Percentiles rank a stretch among this genome's conserved stretches.
Conservation (phyloP, 768 basidiomycete genomes). For the Cantharellus cinnabarinus region DNA sequence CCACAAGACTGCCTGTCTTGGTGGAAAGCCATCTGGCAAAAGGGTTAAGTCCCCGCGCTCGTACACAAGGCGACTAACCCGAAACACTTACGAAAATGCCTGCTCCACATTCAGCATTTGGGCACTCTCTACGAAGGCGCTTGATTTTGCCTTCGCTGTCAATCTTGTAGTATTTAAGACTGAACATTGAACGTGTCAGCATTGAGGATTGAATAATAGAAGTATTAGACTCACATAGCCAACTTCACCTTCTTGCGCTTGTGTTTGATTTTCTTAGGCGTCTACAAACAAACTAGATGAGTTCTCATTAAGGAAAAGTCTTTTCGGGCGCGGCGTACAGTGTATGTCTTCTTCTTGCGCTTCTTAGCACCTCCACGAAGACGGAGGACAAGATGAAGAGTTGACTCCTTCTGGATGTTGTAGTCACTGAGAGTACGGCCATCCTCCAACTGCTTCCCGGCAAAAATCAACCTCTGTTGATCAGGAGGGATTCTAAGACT, state of each 20-base stretch:
- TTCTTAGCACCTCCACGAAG: constrained; percentile 99
- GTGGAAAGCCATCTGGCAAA: constrained; percentile 87
- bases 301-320: constrained; percentile 4
- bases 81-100: constrained; percentile 43
- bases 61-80: neutral
- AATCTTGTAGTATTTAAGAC: constrained; percentile 98
- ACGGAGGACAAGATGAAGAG: constrained; percentile 85
- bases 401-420: constrained; percentile 99
- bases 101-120: constrained; percentile 26
- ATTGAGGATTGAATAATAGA: too few relatives aligned
- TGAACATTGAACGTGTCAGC: neutral
- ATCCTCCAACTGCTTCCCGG: constrained; percentile 98
- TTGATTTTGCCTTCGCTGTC: constrained; percentile 99
- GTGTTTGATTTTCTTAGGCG: constrained; percentile 99
- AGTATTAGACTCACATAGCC: constrained; percentile 33
- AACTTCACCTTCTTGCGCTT: constrained; percentile 99
- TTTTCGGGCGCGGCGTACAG: constrained; percentile 29
- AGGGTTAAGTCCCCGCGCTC: constrained; percentile 3
- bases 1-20: constrained; percentile 96
- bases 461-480: constrained; percentile 96
- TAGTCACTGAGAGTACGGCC: constrained; percentile 89
- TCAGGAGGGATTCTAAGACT: constrained; percentile 59
- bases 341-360: constrained; percentile 99
- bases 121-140: constrained; percentile 93
- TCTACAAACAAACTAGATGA: constrained; percentile 24